Conservation (phyloP, 352 stramenopile species). For the Pythium sukuiense region DNA sequence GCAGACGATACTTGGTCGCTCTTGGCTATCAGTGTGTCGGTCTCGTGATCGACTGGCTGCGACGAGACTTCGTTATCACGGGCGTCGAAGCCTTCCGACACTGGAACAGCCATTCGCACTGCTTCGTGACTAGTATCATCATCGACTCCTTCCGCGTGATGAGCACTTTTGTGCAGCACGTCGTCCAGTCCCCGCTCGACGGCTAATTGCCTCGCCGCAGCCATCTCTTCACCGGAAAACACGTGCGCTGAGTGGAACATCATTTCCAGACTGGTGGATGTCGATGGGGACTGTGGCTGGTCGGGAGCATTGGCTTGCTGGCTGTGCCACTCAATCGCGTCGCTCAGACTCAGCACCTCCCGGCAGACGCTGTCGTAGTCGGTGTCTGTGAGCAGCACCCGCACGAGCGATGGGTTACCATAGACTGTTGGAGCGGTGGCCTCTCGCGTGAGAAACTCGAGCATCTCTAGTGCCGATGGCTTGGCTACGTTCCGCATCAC, state of each 20-base stretch:
- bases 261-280: slow-evolving; percentile 2
- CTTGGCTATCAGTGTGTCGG: no score
- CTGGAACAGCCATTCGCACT: neutral
- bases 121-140: neutral
- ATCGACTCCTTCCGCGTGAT: neutral
- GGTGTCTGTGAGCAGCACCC: slow-evolving; percentile 15
- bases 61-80: neutral
- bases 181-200: neutral
- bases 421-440: neutral
- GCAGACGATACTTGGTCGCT: no score
- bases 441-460: slow-evolving; percentile 5
- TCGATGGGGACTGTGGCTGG: neutral
- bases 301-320: neutral
- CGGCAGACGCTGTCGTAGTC: slow-evolving; percentile 23
- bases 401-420: slow-evolving; percentile 8
- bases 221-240: slow-evolving; percentile 11
- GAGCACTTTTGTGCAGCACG: neutral
- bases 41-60: neutral
- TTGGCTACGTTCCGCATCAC: slow-evolving; percentile 17
- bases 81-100: neutral
- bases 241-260: slow-evolving; percentile 15
- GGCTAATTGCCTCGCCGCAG: slow-evolving; percentile 1
- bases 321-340: slow-evolving; percentile 16
- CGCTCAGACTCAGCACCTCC: slow-evolving; percentile 11
- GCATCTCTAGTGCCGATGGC: slow-evolving; percentile 15